Conservation (phyloP, 2,329 filamentous ascomycete genomes). For the Polychaeton citri region DNA sequence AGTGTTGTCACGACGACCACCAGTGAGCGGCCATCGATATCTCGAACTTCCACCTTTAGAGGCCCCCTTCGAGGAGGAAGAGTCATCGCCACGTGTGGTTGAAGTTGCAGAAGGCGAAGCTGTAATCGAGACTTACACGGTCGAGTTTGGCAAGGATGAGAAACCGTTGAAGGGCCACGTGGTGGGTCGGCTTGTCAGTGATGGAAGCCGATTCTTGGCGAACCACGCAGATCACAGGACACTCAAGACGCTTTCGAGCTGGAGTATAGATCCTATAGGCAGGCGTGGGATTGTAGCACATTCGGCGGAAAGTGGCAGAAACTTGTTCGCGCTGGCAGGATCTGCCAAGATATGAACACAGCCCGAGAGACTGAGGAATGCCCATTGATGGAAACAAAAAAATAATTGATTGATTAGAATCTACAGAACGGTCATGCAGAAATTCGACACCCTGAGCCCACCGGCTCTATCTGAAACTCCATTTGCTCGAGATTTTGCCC, state of each 20-base stretch:
- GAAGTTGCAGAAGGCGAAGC: background rate
- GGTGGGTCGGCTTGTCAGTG: conserved; percentile 37
- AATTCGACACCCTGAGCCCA: no score
- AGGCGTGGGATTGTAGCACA: conserved; percentile 33
- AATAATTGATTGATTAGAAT: no score
- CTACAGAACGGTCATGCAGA: no score
- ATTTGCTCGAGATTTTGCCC: no score
- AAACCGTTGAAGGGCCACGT: conserved; percentile 36
- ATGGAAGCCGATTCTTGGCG: conserved; percentile 40
- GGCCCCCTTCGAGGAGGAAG: conserved; percentile 26
- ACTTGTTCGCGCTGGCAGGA: conserved; percentile 20
- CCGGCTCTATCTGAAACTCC: no score
- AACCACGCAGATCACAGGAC: conserved; percentile 42
- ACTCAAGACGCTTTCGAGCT: conserved; percentile 31
- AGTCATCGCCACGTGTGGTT: background rate
- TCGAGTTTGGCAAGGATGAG: conserved; percentile 42
- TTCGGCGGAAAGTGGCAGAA: conserved; percentile 20
- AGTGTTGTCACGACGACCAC: conserved; percentile 32
- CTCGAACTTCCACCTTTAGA: conserved; percentile 35
- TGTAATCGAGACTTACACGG: conserved; percentile 42
- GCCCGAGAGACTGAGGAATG: no score
- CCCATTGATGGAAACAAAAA: no score
- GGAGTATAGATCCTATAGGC: conserved; percentile 35
- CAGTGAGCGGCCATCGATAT: conserved; percentile 27
- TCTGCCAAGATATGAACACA: background rate